Evolutionary conservation across 805 yeast genomes (phyloP).

Genomic region (Saccharomycopsis fibuligera): DNA sequence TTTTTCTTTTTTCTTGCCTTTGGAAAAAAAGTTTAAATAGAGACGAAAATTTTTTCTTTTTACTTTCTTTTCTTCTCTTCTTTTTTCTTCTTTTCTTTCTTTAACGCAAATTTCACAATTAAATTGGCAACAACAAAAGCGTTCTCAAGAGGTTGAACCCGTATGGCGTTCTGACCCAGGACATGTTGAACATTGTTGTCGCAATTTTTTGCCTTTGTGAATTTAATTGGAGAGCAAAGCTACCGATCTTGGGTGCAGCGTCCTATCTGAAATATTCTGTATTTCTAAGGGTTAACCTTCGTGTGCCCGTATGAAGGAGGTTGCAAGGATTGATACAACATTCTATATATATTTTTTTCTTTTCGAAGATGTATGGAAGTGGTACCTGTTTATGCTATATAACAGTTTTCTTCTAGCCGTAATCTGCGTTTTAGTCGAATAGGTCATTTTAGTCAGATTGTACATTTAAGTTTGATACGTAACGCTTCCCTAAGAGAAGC

Average conservation of each 20-base stretch:
- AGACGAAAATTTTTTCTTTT: neutral
- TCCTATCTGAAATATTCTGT: conserved; percentile 38
- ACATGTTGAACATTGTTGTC: conserved; percentile 48
- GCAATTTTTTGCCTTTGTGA: conserved; percentile 23
- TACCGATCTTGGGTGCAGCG: conserved; percentile 63
- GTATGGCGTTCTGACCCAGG: conserved; percentile 54
- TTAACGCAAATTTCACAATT: conserved; percentile 52
- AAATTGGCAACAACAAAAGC: conserved; percentile 39
- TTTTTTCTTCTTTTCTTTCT: conserved; percentile 16
- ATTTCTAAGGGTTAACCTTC: conserved; percentile 53
- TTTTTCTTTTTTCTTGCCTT: neutral
- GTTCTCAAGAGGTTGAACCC: conserved; percentile 57
- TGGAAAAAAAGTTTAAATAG: neutral
- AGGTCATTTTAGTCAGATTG: too few relatives aligned
- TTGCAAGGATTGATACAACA: conserved; percentile 57
- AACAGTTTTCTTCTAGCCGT: too few relatives aligned
- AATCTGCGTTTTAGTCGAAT: too few relatives aligned
- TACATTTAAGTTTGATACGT: too few relatives aligned
- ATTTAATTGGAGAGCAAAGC: conserved; percentile 40
- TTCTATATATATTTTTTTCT: too few relatives aligned
- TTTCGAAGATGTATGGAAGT: too few relatives aligned
- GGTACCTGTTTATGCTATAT: too few relatives aligned
- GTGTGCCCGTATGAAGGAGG: conserved; percentile 59
- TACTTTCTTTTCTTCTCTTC: conserved; percentile 4
- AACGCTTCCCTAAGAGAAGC: too few relatives aligned